phyloP scores from a whole-genome alignment of 768 basidiomycete genomes.

The Mycena chlorophos region DNA sequence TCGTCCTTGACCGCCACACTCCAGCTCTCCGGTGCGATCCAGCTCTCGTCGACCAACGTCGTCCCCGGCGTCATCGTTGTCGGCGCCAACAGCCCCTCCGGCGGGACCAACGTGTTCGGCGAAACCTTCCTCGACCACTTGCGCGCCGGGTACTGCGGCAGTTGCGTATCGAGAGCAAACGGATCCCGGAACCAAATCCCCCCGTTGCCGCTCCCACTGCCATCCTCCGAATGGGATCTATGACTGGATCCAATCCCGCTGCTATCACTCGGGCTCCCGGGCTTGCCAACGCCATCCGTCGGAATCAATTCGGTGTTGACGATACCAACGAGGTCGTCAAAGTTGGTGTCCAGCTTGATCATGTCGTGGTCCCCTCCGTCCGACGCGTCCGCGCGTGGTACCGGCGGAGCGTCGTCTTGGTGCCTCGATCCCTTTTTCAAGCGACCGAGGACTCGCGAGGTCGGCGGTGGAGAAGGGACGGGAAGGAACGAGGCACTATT shows the following conservation, averaged over 20 bases:
- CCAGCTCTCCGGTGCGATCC: conserved; percentile 81
- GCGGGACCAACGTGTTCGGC: conserved; percentile 45
- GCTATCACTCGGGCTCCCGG: conserved; percentile 43
- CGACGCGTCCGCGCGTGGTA: conserved; percentile 32
- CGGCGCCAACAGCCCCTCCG: conserved; percentile 5
- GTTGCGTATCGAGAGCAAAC: conserved; percentile 28
- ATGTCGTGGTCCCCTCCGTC: conserved; percentile 36
- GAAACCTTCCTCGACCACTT: conserved; percentile 44
- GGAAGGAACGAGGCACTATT: conserved; percentile 30
- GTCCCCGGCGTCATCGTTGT: conserved; percentile 11
- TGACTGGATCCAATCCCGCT: conserved; percentile 42
- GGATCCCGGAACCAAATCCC: conserved; percentile 44
- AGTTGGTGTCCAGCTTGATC: conserved; percentile 62
- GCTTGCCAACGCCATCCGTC: conserved; percentile 28
- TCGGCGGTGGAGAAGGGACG: conserved; percentile 12
- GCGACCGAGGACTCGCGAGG: conserved; percentile 24
- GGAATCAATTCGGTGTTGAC: conserved; percentile 48
- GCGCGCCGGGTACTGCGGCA: conserved; percentile 2
- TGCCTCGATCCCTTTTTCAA: conserved; percentile 36
- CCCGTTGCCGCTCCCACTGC: conserved; percentile 27
- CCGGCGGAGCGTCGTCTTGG: conserved; percentile 30
- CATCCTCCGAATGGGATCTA: conserved; percentile 35
- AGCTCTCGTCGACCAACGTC: conserved; percentile 27
- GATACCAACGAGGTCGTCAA: conserved; percentile 82
- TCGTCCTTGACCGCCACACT: conserved; percentile 51